phyloP scores from a whole-genome alignment of 805 yeast species.

The Starmerella davenportii region DNA sequence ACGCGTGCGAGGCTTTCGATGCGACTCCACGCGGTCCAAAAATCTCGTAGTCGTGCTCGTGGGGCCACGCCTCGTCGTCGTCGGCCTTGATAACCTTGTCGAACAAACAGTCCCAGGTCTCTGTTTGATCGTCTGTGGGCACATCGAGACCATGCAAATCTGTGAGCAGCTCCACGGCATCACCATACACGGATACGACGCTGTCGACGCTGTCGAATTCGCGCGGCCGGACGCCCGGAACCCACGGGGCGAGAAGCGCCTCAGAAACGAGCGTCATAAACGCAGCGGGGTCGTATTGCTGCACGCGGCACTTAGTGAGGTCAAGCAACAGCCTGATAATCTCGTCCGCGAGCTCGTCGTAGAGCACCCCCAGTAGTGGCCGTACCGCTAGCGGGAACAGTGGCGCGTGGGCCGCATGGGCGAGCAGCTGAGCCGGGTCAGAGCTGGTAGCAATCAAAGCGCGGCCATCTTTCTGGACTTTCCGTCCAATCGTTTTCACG shows the following conservation, averaged over 20 bases:
- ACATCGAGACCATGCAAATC: not conserved
- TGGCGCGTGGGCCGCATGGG: conserved; percentile 37
- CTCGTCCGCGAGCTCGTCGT: conserved; percentile 68
- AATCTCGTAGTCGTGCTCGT: conserved; percentile 4
- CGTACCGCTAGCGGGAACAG: conserved; percentile 43
- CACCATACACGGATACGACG: not conserved
- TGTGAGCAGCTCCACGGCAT: not conserved
- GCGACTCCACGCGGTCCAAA: conserved; percentile 1
- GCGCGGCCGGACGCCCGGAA: conserved; percentile 4
- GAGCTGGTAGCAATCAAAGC: conserved; percentile 47
- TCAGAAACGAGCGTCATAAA: conserved; percentile 36
- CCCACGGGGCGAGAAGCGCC: conserved; percentile 48
- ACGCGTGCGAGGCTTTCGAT: not conserved
- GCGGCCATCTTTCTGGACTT: conserved; percentile 46
- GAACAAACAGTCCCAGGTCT: not conserved
- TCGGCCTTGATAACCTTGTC: not conserved
- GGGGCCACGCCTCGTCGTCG: not conserved
- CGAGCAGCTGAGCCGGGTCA: conserved; percentile 32
- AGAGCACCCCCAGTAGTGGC: conserved; percentile 46
- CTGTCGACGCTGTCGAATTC: not conserved
- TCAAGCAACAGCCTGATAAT: conserved; percentile 49
- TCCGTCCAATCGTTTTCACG: conserved; percentile 53
- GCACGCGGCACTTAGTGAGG: conserved; percentile 29
- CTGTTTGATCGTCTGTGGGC: not conserved
- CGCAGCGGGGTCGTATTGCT: conserved; percentile 30